phyloP scores from a whole-genome alignment of 1,139 yeast species.

The Suhomyces taliae region DNA sequence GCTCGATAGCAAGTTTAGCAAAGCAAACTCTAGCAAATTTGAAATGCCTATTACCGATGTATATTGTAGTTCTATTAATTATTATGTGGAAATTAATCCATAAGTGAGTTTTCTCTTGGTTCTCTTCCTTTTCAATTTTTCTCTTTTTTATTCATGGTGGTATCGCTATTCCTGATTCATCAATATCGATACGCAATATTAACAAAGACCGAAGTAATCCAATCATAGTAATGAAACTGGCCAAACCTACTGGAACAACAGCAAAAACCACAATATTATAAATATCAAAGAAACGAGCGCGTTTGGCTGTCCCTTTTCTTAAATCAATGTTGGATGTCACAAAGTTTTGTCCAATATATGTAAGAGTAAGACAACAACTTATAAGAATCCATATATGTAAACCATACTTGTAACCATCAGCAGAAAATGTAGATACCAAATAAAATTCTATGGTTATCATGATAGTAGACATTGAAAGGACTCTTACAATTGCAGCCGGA shows the following conservation, averaged over 20 bases:
- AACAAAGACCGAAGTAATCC: conserved; percentile 73
- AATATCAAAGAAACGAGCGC: conserved; percentile 68
- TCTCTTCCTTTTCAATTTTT: too few species aligned
- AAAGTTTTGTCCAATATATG: conserved; percentile 84
- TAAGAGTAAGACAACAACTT: conserved; percentile 79
- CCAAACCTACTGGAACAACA: conserved; percentile 94
- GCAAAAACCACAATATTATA: conserved; percentile 93
- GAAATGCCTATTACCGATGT: too few species aligned
- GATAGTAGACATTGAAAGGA: conserved; percentile 77
- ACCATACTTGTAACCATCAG: conserved; percentile 56
- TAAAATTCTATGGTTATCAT: conserved; percentile 71
- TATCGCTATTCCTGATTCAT: conserved; percentile 20
- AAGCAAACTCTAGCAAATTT: too few species aligned
- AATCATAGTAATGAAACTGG: conserved; percentile 90
- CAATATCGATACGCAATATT: conserved; percentile 73
- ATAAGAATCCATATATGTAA: conserved; percentile 90
- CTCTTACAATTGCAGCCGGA: conserved; percentile 82
- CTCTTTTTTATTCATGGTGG: too few species aligned
- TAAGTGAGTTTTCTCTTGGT: too few species aligned
- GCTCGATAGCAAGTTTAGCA: too few species aligned
- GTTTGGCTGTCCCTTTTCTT: conserved; percentile 31
- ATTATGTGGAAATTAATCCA: too few species aligned
- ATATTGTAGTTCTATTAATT: too few species aligned
- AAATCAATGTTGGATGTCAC: conserved; percentile 81
- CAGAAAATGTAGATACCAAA: conserved; percentile 57